These are phyloP conservation scores for Linderniella brevidens DNA, from an alignment of 257 asterid genomes.

Conservation along the genomic window DNA sequence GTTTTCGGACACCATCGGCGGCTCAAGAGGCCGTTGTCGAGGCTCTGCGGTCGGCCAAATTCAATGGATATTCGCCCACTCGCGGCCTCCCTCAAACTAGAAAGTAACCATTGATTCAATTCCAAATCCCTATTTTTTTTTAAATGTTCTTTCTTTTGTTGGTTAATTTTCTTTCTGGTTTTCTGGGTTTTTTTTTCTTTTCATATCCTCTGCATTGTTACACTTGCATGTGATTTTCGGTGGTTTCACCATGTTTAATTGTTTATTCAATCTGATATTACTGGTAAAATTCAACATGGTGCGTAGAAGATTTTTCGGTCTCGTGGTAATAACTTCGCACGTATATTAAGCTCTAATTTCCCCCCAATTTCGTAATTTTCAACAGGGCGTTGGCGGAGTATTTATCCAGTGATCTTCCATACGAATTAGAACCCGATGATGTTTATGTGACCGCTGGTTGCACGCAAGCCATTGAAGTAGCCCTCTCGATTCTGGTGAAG, in stretches of 20 bases:
- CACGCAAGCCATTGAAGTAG: constrained; percentile 72
- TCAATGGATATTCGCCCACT: constrained; percentile 78
- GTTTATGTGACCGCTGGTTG: constrained; percentile 76
- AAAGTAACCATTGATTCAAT: constrained; percentile 20
- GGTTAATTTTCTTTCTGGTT: neutral
- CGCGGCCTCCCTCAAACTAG: constrained; percentile 78
- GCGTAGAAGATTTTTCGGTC: no score
- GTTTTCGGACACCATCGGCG: constrained; percentile 36
- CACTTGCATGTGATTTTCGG: neutral
- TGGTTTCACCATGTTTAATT: no score
- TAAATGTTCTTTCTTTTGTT: no score
- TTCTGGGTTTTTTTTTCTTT: constrained; percentile 7
- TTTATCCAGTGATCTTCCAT: constrained; percentile 52
- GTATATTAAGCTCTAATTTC: no score
- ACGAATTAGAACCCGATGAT: constrained; percentile 35
- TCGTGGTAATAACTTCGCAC: no score
- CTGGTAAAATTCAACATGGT: no score
- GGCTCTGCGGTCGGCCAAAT: constrained; percentile 40
- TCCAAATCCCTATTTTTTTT: neutral
- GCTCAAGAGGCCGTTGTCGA: constrained; percentile 46
- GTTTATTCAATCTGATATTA: no score
- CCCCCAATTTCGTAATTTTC: constrained; percentile 2
- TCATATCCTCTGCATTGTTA: neutral
- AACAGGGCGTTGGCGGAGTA: constrained; percentile 73
- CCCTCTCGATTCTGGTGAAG: constrained; percentile 38